Evolutionary conservation across 208 protist species (phyloP).

Genomic region (Crithidia sp.): DNA sequence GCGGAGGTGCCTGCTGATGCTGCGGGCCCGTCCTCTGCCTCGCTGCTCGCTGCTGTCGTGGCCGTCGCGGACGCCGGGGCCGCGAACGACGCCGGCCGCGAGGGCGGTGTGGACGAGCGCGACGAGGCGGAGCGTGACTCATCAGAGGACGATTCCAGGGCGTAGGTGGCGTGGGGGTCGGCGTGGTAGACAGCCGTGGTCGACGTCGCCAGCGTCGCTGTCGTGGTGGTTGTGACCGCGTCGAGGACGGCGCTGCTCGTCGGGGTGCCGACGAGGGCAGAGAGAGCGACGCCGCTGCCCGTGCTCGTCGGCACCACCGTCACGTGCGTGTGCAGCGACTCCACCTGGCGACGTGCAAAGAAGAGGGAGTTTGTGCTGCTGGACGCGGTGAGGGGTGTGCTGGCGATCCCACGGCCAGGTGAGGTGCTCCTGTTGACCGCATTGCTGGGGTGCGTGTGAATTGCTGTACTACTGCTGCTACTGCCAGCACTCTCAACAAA

Average conservation of each 20-base stretch:
- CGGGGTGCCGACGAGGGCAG: constrained; percentile 2
- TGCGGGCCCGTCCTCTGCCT: background rate
- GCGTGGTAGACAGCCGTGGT: constrained; percentile 1
- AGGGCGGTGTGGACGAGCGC: constrained; percentile 2
- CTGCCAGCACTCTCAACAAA: background rate
- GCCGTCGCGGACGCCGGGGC: background rate
- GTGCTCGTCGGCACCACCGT: constrained; percentile 2
- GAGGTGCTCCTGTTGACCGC: too few relatives aligned
- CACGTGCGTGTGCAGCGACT: background rate
- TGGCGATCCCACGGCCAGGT: too few relatives aligned
- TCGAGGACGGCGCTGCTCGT: background rate
- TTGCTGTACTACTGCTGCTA: background rate
- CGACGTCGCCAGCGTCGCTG: background rate
- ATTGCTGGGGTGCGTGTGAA: too few relatives aligned
- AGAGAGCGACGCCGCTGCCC: constrained; percentile 2
- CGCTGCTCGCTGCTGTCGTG: background rate
- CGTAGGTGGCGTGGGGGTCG: constrained; percentile 22
- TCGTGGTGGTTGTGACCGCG: background rate
- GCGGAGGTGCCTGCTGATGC: too few relatives aligned
- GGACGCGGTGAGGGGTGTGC: too few relatives aligned
- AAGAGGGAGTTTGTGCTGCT: too few relatives aligned
- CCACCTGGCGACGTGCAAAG: background rate
- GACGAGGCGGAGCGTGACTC: constrained; percentile 1
- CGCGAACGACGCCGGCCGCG: background rate
- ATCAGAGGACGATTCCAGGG: constrained; percentile 13